phyloP scores from a whole-genome alignment of 2,329 filamentous ascomycete genomes.

The Bipolaris victoriae region DNA sequence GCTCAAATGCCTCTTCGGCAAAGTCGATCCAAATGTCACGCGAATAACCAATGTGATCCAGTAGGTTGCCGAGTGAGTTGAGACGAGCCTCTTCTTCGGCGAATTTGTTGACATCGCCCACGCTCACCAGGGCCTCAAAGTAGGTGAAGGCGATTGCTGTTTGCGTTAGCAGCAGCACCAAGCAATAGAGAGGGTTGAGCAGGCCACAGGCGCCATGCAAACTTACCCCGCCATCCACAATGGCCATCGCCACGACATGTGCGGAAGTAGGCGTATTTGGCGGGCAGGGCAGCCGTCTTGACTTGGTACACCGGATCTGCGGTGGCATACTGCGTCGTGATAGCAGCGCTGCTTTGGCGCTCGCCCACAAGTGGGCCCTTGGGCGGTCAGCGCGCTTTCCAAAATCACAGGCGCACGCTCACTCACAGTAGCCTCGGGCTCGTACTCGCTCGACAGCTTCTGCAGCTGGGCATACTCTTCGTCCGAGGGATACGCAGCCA shows the following conservation, averaged over 20 bases:
- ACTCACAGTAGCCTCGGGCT: conserved; percentile 63
- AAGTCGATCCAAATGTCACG: conserved; percentile 81
- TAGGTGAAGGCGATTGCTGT: conserved; percentile 91
- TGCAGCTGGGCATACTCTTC: conserved; percentile 68
- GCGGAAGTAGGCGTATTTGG: conserved; percentile 86
- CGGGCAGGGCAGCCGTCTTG: conserved; percentile 83
- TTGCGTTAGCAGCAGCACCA: conserved; percentile 33
- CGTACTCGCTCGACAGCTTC: conserved; percentile 66
- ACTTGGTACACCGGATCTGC: conserved; percentile 83
- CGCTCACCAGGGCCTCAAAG: conserved; percentile 80
- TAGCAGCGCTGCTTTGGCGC: conserved; percentile 75
- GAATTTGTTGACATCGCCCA: conserved; percentile 68
- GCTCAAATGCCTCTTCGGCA: conserved; percentile 72
- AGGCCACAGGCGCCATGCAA: conserved; percentile 7
- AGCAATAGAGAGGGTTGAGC: neutral
- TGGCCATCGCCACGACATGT: conserved; percentile 91
- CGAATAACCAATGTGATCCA: conserved; percentile 72
- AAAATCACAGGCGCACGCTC: conserved; percentile 18
- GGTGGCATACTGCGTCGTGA: conserved; percentile 85
- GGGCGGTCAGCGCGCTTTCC: conserved; percentile 28
- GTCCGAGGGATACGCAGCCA: conserved; percentile 50
- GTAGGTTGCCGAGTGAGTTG: conserved; percentile 70
- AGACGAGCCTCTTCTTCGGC: conserved; percentile 75
- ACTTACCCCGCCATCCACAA: conserved; percentile 95
- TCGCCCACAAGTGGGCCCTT: conserved; percentile 85